A percentile compares a stretch with the other conserved stretches of the same genome.
These are phyloP conservation scores for Penicillium bovifimosum DNA, from an alignment of 495 filamentous ascomycete genomes.

Conservation along the genomic window DNA sequence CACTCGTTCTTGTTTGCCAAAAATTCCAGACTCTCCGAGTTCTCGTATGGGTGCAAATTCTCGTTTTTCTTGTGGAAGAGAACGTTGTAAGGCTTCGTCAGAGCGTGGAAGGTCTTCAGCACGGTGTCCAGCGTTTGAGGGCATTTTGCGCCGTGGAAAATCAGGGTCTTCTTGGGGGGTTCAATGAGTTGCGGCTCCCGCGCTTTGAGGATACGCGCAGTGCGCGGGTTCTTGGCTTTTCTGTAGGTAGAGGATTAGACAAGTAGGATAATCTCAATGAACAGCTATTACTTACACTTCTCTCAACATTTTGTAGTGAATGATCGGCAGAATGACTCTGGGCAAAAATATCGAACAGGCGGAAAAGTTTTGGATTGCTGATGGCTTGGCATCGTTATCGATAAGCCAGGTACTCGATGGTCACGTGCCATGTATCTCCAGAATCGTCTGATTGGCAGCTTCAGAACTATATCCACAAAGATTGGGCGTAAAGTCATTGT, in stretches of 20 bases:
- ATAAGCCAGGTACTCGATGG: slow-evolving; percentile 13
- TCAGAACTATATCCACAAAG: not conserved
- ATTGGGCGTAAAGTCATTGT: no score
- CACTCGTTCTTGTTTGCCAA: slow-evolving; percentile 94
- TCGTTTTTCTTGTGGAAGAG: slow-evolving; percentile 94
- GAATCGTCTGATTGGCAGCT: not conserved
- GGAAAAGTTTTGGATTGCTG: slow-evolving; percentile 29
- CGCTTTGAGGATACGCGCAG: slow-evolving; percentile 86
- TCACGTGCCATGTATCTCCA: not conserved
- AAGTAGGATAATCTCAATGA: not conserved
- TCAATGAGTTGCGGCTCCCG: slow-evolving; percentile 82
- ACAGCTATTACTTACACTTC: slow-evolving; percentile 32
- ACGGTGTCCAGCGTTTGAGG: slow-evolving; percentile 73
- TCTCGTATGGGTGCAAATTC: slow-evolving; percentile 86
- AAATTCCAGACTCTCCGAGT: slow-evolving; percentile 79
- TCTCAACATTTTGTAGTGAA: slow-evolving; percentile 24
- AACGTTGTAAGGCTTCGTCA: slow-evolving; percentile 72
- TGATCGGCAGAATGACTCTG: slow-evolving; percentile 15
- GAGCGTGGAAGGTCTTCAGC: slow-evolving; percentile 71
- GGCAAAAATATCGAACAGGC: slow-evolving; percentile 22
- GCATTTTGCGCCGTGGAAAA: slow-evolving; percentile 78
- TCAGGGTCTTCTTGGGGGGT: slow-evolving; percentile 78
- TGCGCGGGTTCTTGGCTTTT: slow-evolving; percentile 90
- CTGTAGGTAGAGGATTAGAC: slow-evolving; percentile 31
- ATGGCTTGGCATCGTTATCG: slow-evolving; percentile 30